phyloP scores from a whole-genome alignment of 805 yeast species.

The Saturnispora hagleri region DNA sequence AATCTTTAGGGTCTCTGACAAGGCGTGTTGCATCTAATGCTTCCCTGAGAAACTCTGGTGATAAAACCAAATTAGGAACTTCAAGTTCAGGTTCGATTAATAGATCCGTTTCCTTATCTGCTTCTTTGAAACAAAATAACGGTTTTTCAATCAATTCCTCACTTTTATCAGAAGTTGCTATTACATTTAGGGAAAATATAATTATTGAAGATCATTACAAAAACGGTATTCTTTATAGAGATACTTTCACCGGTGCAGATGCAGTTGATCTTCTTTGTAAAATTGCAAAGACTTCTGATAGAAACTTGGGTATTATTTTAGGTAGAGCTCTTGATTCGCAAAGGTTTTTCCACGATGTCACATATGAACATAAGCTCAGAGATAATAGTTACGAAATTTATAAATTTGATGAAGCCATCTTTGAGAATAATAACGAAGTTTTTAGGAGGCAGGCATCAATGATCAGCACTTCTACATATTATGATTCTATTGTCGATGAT shows the following conservation, averaged over 20 bases:
- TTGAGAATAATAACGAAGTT: slow-evolving; percentile 16
- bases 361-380: slow-evolving; percentile 85
- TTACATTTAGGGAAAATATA: slow-evolving; percentile 59
- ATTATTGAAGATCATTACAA: slow-evolving; percentile 72
- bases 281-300: slow-evolving; percentile 80
- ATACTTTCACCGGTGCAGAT: slow-evolving; percentile 87
- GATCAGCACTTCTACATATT: slow-evolving; percentile 16
- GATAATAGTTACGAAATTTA: slow-evolving; percentile 85
- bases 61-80: slow-evolving; percentile 21
- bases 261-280: slow-evolving; percentile 87
- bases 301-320: slow-evolving; percentile 78
- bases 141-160: slow-evolving; percentile 67
- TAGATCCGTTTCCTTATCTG: slow-evolving; percentile 37
- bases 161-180: slow-evolving; percentile 74
- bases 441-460: slow-evolving; percentile 23
- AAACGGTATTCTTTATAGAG: slow-evolving; percentile 85
- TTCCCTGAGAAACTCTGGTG: slow-evolving; percentile 24
- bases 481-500: slow-evolving; percentile 9
- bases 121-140: slow-evolving; percentile 23
- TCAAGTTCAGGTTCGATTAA: slow-evolving; percentile 27
- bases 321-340: slow-evolving; percentile 95
- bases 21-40: slow-evolving; percentile 30
- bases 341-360: slow-evolving; percentile 87
- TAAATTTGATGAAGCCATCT: slow-evolving; percentile 57
- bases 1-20: slow-evolving; percentile 37